phyloP scores from a whole-genome alignment of 2,329 filamentous ascomycete species.

The Malbranchea zuffiana region DNA sequence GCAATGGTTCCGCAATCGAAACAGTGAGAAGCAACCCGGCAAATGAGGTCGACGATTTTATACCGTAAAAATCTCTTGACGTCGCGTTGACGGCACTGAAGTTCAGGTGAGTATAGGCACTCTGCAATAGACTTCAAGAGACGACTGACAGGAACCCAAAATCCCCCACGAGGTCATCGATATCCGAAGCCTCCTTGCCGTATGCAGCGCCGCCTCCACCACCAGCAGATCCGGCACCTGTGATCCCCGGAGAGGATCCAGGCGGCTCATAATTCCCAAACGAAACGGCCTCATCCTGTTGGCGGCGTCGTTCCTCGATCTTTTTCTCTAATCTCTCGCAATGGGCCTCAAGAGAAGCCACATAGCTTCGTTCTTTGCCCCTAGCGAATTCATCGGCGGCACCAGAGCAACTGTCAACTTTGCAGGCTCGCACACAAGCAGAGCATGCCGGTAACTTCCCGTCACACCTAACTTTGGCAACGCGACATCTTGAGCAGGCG shows the following conservation, averaged over 20 bases:
- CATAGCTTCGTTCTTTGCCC: conserved; percentile 93
- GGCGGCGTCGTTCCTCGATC: conserved; percentile 41
- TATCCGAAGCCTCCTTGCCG: conserved; percentile 65
- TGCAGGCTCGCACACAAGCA: conserved; percentile 84
- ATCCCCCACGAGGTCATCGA: conserved; percentile 84
- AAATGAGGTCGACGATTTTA: conserved; percentile 83
- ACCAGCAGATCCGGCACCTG: conserved; percentile 25
- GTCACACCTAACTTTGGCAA: conserved; percentile 96
- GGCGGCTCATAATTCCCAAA: too few relatives aligned
- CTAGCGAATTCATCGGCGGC: conserved; percentile 92
- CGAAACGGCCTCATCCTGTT: conserved; percentile 24
- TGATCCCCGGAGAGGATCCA: background rate
- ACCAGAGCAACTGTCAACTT: conserved; percentile 77
- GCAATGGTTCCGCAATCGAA: conserved; percentile 61
- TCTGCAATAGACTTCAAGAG: background rate
- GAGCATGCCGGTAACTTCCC: conserved; percentile 92
- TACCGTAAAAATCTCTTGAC: conserved; percentile 83
- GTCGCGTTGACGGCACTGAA: conserved; percentile 82
- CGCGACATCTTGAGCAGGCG: conserved; percentile 71
- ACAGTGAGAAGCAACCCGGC: conserved; percentile 79
- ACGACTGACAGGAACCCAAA: conserved; percentile 71
- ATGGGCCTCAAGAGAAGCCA: conserved; percentile 83
- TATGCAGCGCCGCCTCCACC: conserved; percentile 15
- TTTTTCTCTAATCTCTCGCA: conserved; percentile 79
- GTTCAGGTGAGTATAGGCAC: conserved; percentile 13